phyloP scores from a whole-genome alignment of 2,329 filamentous ascomycete species.

The Colletotrichum endophyticum region DNA sequence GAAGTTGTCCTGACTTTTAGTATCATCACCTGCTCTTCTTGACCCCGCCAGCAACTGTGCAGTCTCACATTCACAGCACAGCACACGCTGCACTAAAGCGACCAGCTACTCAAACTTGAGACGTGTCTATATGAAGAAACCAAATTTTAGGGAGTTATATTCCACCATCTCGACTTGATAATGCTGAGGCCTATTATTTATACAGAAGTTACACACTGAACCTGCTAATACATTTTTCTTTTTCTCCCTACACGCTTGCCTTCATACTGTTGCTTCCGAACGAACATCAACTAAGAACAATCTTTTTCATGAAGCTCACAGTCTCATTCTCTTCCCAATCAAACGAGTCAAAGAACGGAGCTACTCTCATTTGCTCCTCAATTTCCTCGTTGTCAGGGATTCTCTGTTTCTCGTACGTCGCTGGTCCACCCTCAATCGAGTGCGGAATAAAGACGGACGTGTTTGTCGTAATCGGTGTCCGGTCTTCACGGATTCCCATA shows the following conservation, averaged over 20 bases:
- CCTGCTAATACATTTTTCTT: too few relatives aligned
- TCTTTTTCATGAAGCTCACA: background rate
- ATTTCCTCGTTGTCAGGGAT: background rate
- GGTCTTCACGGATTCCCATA: background rate
- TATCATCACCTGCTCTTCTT: rapidly evolving
- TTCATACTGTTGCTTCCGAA: too few relatives aligned
- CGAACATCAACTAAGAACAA: too few relatives aligned
- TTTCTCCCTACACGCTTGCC: too few relatives aligned
- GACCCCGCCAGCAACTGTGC: background rate
- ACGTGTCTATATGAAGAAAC: too few relatives aligned
- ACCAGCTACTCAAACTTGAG: too few relatives aligned
- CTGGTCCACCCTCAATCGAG: background rate
- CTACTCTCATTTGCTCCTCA: background rate
- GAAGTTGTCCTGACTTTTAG: background rate
- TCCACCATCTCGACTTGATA: too few relatives aligned
- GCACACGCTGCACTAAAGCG: too few relatives aligned
- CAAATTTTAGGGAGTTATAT: too few relatives aligned
- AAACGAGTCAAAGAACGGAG: background rate
- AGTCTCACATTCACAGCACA: too few relatives aligned
- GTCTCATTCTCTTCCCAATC: background rate
- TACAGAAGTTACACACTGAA: too few relatives aligned
- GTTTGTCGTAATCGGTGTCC: background rate
- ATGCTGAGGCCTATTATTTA: too few relatives aligned
- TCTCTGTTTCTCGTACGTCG: background rate
- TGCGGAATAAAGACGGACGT: background rate